phyloP scores from a whole-genome alignment of 225 moss, liverwort and hornwort species.

The Thuidium tamariscinum region DNA sequence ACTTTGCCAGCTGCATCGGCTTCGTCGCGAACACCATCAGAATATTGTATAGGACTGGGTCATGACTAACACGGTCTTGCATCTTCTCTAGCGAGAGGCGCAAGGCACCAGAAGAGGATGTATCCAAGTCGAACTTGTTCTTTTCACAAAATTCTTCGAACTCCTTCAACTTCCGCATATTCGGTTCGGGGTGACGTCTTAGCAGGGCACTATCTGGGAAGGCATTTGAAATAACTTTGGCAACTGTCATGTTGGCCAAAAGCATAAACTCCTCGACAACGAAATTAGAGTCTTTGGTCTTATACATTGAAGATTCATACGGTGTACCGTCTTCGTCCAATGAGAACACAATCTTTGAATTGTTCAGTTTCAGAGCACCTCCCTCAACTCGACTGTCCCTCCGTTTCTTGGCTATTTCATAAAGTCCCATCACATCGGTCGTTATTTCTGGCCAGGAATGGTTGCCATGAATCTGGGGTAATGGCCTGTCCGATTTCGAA shows the following conservation, averaged over 20 bases:
- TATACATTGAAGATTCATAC: constrained; percentile 67
- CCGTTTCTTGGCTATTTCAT: constrained; percentile 59
- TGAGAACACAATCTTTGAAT: constrained; percentile 67
- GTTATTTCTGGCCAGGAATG: constrained; percentile 61
- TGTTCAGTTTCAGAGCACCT: constrained; percentile 81
- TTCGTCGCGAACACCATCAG: constrained; percentile 92
- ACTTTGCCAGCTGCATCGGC: constrained; percentile 95
- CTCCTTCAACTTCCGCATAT: constrained; percentile 75
- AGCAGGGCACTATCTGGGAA: constrained; percentile 82
- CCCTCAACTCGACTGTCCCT: constrained; percentile 73
- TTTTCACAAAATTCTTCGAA: constrained; percentile 86
- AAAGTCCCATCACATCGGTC: constrained; percentile 53
- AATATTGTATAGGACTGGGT: constrained; percentile 80
- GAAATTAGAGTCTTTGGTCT: constrained; percentile 81
- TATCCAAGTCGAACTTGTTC: constrained; percentile 71
- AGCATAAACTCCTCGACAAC: constrained; percentile 98
- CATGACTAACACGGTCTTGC: constrained; percentile 68
- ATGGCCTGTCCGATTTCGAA: constrained; percentile 9
- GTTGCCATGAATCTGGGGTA: constrained; percentile 55
- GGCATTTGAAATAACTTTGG: constrained; percentile 85
- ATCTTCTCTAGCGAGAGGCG: constrained; percentile 81
- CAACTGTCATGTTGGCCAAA: constrained; percentile 92
- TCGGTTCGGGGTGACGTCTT: constrained; percentile 91
- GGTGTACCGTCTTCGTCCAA: constrained; percentile 90
- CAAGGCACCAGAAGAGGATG: constrained; percentile 82